Base-by-base conservation (phyloP, 192 early-diverging fungal species). In the Umbelopsis ramanniana region DNA sequence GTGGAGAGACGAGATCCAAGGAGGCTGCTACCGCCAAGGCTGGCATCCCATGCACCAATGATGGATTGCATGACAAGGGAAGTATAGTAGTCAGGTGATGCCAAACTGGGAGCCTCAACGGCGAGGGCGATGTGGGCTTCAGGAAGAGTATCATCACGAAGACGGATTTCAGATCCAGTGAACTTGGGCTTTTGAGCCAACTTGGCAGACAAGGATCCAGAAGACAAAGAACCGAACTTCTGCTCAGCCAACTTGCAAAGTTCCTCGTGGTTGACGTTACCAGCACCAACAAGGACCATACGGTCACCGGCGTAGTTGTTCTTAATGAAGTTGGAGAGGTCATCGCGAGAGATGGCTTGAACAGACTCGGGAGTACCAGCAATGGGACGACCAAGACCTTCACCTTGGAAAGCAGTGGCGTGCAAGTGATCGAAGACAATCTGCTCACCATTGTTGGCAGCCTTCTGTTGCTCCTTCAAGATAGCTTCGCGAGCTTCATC, bases 351-450 rank as follows among this genome's bases (percentile, higher is more conserved):
- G 74, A 99, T 90, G 67, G 90, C 89, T 82, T 94, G 81, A 76
- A 99, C 98, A 86, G 97, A 97, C 75, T 95, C 93, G 77, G 89
- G 87, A 47, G 97, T 93, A 46, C 97, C 97, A 52, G 97, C 89
- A 75, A 98, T 97, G 53, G 97, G 97, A 77, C 88, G 88, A 37
- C 97, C 97, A 15, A 98, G 87, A 21, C 93, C 79, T 74, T 89
- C 89, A 63, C 92, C 85, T 86, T 95, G 94, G 89, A 94, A 99
- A 21, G 97, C 96, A 60, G 91, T 92, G 38, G 93, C 95, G 79
- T 99, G 97, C 84, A 99, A 83, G 72, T 99, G 96, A 78, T 99
- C 97, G 85, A 99, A 99, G 46, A 99, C 97, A 48, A 99, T 96
- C 82, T 99, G 96, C 79, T 99, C 96, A 86, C 95, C 93, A 53